Evolutionary conservation across 2,329 filamentous ascomycete species (phyloP).

Genomic region (Ceratocystis ficicola): DNA sequence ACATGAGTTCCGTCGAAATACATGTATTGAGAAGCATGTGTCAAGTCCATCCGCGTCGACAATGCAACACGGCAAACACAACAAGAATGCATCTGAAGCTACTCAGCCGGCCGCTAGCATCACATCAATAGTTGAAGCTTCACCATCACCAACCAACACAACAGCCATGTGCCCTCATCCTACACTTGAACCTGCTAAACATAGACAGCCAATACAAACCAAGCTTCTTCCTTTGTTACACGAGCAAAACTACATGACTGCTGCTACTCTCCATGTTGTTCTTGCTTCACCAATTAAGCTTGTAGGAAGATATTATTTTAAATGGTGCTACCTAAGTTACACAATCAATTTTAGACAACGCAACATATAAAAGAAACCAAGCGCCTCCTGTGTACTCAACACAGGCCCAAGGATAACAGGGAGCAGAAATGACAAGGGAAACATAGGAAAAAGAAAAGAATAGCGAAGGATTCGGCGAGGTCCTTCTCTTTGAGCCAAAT

Average conservation of each 20-base stretch:
- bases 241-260: not conserved
- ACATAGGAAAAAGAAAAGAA: constrained; percentile 2
- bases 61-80: too few relatives aligned
- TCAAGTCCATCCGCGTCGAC: too few relatives aligned
- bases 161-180: too few relatives aligned
- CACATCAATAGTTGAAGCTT: too few relatives aligned
- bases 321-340: not conserved
- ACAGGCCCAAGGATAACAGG: constrained; percentile 5
- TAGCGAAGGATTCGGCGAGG: constrained; percentile 5
- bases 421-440: not conserved
- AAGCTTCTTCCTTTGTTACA: too few relatives aligned
- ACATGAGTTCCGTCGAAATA: too few relatives aligned
- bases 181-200: too few relatives aligned
- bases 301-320: constrained; percentile 2
- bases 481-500: constrained; percentile 3
- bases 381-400: constrained; percentile 9
- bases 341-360: constrained; percentile 9
- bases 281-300: not conserved
- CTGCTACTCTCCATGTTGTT: not conserved
- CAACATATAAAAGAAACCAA: not conserved
- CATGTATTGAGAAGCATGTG: too few relatives aligned
- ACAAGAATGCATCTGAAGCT: too few relatives aligned
- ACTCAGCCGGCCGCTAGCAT: too few relatives aligned
- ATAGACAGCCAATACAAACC: too few relatives aligned
- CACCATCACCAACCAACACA: too few relatives aligned